Conservation (phyloP, 2,329 filamentous ascomycete species). For the Calonectria honghensis region DNA sequence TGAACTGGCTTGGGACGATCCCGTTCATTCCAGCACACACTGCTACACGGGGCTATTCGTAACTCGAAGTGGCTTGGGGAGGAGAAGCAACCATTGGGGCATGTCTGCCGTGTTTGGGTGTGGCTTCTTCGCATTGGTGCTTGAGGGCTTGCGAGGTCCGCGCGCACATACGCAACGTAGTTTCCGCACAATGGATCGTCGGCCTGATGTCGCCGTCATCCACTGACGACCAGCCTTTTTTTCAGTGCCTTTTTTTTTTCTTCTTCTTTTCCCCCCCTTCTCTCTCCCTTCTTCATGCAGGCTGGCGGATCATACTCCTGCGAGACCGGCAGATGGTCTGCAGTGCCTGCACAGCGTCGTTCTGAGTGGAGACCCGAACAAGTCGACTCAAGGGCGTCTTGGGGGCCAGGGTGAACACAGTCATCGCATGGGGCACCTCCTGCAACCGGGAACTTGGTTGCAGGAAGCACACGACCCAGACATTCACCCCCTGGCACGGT, state of each 20-base stretch:
- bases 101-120: not conserved
- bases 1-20: constrained; percentile 45
- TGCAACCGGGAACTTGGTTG: constrained; percentile 27
- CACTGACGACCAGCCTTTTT: constrained; percentile 19
- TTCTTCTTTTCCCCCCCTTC: not conserved
- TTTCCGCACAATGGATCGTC: constrained; percentile 19
- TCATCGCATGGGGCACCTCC: constrained; percentile 19
- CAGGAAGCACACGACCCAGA: constrained; percentile 33
- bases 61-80: constrained; percentile 19
- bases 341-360: constrained; percentile 31
- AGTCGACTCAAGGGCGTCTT: constrained; percentile 4
- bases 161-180: not conserved
- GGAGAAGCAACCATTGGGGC: not conserved
- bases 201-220: not conserved
- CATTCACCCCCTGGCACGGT: constrained; percentile 1
- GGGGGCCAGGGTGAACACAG: constrained; percentile 11
- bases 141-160: constrained; percentile 20
- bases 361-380: constrained; percentile 20
- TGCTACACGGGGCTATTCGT: constrained; percentile 34
- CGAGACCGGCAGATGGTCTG: constrained; percentile 48
- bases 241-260: constrained; percentile 15
- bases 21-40: constrained; percentile 4
- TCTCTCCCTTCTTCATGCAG: constrained; percentile 32
- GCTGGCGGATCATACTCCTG: constrained; percentile 40
- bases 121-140: constrained; percentile 25